Evolutionary conservation across 2,329 filamentous ascomycete species (phyloP).

Genomic region (Colletotrichum somersetense): DNA sequence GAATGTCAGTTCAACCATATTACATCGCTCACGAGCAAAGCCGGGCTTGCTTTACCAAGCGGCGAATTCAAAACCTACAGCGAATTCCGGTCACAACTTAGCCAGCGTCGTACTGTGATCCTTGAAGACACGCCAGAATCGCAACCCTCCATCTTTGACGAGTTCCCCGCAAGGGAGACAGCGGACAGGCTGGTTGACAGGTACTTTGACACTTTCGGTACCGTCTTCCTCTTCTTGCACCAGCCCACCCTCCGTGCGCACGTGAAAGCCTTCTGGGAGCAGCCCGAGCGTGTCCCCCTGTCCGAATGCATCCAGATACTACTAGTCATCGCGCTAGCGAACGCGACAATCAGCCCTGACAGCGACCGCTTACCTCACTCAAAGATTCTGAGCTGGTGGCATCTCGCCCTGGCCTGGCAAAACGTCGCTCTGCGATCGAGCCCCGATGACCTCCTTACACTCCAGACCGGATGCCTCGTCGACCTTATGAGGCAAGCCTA

Average conservation of each 20-base stretch:
- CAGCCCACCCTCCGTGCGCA: slow-evolving; percentile 50
- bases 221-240: slow-evolving; percentile 41
- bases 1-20: not conserved
- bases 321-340: slow-evolving; percentile 55
- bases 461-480: not conserved
- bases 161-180: slow-evolving; percentile 55
- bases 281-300: slow-evolving; percentile 61
- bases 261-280: slow-evolving; percentile 61
- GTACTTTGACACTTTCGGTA: slow-evolving; percentile 37
- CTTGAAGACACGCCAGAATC: not conserved
- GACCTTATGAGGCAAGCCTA: slow-evolving; percentile 7
- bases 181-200: slow-evolving; percentile 65
- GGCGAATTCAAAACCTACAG: not conserved
- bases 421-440: slow-evolving; percentile 61
- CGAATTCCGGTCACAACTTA: not conserved
- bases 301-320: slow-evolving; percentile 58
- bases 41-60: slow-evolving; percentile 1
- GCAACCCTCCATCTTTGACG: slow-evolving; percentile 2
- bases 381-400: slow-evolving; percentile 67
- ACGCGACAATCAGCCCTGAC: slow-evolving; percentile 63
- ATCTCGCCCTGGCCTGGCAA: slow-evolving; percentile 66
- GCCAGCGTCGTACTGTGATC: not conserved
- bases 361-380: slow-evolving; percentile 63
- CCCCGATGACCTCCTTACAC: not conserved
- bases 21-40: not conserved